phyloP scores from a whole-genome alignment of 176 grass and related monocot species.

The Musa troglodytarum region DNA sequence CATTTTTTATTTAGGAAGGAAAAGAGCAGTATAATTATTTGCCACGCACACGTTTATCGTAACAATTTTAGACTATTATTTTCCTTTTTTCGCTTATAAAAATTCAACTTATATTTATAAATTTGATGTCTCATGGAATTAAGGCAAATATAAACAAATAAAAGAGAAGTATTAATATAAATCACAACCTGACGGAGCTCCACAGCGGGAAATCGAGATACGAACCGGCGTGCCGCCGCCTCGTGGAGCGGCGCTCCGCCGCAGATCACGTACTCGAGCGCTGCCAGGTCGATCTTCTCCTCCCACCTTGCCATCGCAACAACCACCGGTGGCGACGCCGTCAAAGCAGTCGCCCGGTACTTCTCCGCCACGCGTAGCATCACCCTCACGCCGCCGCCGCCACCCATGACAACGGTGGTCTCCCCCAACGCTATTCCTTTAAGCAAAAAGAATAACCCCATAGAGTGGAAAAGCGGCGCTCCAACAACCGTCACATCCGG shows the following conservation, averaged over 20 bases:
- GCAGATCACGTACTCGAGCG: slow-evolving; percentile 19
- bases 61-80: too few relatives aligned
- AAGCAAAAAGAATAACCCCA: slow-evolving; percentile 26
- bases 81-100: too few relatives aligned
- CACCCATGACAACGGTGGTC: slow-evolving; percentile 16
- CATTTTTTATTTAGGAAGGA: too few relatives aligned
- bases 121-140: too few relatives aligned
- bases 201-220: slow-evolving; percentile 21
- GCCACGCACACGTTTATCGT: too few relatives aligned
- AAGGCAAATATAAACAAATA: too few relatives aligned
- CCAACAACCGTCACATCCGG: slow-evolving; percentile 4
- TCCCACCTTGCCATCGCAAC: slow-evolving; percentile 19
- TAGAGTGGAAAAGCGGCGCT: slow-evolving; percentile 24
- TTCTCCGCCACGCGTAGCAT: slow-evolving; percentile 21
- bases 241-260: slow-evolving; percentile 23
- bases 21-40: too few relatives aligned
- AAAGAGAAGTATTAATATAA: neutral
- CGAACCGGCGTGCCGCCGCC: slow-evolving; percentile 13
- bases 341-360: slow-evolving; percentile 23
- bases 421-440: slow-evolving; percentile 10
- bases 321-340: slow-evolving; percentile 24
- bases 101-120: too few relatives aligned
- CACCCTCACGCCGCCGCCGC: neutral
- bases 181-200: slow-evolving; percentile 20
- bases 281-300: neutral